A percentile compares a stretch with the other conserved stretches of the same genome.
Evolutionary conservation across 441 rosid genomes (phyloP).

Genomic region (Arabidopsis hybrid): DNA sequence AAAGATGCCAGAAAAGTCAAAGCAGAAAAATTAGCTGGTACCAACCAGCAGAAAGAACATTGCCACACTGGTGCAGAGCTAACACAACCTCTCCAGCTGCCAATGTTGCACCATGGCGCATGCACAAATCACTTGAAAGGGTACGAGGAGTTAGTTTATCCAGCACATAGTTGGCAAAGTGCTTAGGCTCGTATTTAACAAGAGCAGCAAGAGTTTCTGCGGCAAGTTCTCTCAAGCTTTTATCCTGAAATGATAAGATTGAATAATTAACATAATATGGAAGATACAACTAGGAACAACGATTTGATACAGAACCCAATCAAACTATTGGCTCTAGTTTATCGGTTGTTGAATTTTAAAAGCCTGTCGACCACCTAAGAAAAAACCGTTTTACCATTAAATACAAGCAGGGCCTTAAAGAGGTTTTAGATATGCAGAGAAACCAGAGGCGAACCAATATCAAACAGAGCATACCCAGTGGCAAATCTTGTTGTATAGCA

Average conservation of each 20-base stretch:
- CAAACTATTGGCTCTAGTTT: background rate
- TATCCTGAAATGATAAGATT: slow-evolving; percentile 66
- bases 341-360: background rate
- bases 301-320: slow-evolving; percentile 1
- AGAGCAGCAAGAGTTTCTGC: slow-evolving; percentile 90
- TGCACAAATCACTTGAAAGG: slow-evolving; percentile 86
- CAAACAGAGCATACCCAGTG: slow-evolving; percentile 82
- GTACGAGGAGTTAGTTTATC: slow-evolving; percentile 79
- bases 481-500: slow-evolving; percentile 76
- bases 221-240: slow-evolving; percentile 91
- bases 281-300: slow-evolving; percentile 1
- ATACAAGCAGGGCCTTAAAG: background rate
- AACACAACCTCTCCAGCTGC: slow-evolving; percentile 82
- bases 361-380: background rate
- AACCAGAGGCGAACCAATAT: background rate
- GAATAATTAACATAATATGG: slow-evolving; percentile 16
- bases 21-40: slow-evolving; percentile 42
- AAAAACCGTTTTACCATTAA: background rate
- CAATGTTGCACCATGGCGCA: slow-evolving; percentile 93
- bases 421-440: slow-evolving; percentile 10
- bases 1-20: slow-evolving; percentile 27
- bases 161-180: slow-evolving; percentile 70
- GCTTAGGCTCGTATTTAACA: slow-evolving; percentile 74
- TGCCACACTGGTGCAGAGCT: slow-evolving; percentile 68
- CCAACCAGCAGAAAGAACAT: slow-evolving; percentile 66